A percentile compares a stretch with the other conserved stretches of the same genome.
Evolutionary conservation across 192 early-diverging fungal species (phyloP).

Genomic region (Haplosporangium gracile): DNA sequence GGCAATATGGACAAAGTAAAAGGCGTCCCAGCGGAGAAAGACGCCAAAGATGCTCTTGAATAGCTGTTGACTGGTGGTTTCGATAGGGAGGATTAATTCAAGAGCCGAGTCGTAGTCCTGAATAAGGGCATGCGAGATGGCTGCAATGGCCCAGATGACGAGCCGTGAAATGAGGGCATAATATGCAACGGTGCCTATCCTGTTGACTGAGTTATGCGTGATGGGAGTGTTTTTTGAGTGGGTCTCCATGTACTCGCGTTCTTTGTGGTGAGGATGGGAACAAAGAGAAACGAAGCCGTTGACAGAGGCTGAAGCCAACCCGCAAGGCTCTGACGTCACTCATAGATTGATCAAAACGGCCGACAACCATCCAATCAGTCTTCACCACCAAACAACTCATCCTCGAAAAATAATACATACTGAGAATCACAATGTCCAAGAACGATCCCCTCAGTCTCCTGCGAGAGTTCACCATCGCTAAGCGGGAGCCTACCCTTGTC

Average conservation of each 20-base stretch:
- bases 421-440: constrained; percentile 35
- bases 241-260: background rate
- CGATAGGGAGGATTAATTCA: constrained; percentile 44
- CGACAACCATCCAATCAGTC: background rate
- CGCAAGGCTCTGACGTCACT: no score
- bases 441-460: constrained; percentile 68
- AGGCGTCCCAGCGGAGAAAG: constrained; percentile 90
- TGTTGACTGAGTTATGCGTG: background rate
- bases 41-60: constrained; percentile 59
- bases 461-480: constrained; percentile 70
- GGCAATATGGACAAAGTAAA: constrained; percentile 88
- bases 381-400: background rate
- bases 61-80: constrained; percentile 15
- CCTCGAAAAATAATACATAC: background rate
- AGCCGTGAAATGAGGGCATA: constrained; percentile 64
- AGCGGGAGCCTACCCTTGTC: constrained; percentile 66
- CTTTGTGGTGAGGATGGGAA: background rate
- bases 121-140: constrained; percentile 61
- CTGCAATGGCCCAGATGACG: constrained; percentile 59
- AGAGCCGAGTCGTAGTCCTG: constrained; percentile 74
- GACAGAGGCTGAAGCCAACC: no score
- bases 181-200: constrained; percentile 56
- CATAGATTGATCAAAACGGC: no score
- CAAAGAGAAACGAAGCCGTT: background rate
- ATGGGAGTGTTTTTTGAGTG: background rate